Conservation (phyloP, 257 asterid species). For the Cinchona pubescens region DNA sequence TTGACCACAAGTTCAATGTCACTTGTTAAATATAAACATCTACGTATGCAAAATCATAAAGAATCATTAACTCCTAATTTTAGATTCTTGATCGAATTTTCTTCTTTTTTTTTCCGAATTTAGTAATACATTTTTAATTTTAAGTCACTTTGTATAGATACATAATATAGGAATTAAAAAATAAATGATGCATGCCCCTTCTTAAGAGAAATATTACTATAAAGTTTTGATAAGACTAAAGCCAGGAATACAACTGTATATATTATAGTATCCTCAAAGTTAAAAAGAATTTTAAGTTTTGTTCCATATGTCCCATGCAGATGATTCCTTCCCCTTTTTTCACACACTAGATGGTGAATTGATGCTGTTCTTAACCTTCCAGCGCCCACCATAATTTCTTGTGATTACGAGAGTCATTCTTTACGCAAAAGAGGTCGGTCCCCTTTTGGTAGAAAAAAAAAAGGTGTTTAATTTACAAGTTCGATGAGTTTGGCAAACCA, state of each 20-base stretch:
- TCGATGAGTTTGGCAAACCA: slow-evolving; percentile 29
- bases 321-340: slow-evolving; percentile 12
- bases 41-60: no score
- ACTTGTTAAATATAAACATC: no score
- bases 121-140: no score
- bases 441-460: background rate
- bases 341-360: slow-evolving; percentile 11
- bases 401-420: slow-evolving; percentile 12
- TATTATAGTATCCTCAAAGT: background rate
- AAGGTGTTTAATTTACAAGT: slow-evolving; percentile 9
- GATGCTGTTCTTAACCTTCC: slow-evolving; percentile 18
- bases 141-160: no score
- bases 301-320: slow-evolving; percentile 14
- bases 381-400: slow-evolving; percentile 29
- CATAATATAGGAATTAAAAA: background rate
- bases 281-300: background rate
- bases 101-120: no score
- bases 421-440: slow-evolving; percentile 11
- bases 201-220: background rate
- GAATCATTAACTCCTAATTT: no score
- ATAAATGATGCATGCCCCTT: background rate
- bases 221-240: background rate
- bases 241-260: background rate
- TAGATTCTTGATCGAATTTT: no score
- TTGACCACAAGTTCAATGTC: no score